Evolutionary conservation across 2,329 filamentous ascomycete species (phyloP), one percentile per base, ranked within the genome.

Genomic region (Chaetomium globosum): DNA sequence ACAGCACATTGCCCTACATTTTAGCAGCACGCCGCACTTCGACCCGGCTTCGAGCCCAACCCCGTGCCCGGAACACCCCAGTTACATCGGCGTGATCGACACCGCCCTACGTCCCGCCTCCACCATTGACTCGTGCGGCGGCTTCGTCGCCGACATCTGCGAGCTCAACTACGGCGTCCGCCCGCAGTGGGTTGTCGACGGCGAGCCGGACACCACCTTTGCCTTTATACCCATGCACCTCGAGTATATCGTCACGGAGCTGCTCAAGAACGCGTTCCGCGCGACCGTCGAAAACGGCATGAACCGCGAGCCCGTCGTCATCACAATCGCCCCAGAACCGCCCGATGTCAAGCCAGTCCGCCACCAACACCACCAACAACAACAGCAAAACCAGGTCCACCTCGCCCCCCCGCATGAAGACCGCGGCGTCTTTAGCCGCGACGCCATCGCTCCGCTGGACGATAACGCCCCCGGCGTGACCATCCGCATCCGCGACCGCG

Each of bases 221-320:
- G 93, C 94, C 23, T 95, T 96, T 74, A 89, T 99, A 9, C 95
- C 95, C 16, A 95, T 96, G 76, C 95, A 99, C 77, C 85, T 99
- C 28, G 94, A 98, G 78, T 99, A 99, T 77, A 97, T 99, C 69
- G 86, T 97, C 69, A 99, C 94, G 0, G 95, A 99, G 77, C 84
- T 99, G 1, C 84, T 99, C 65, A 99, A 99, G 78, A 99, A 99
- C 74, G 92, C 93, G 0, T 99, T 98, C 80, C 87, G 95, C 52
- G 94, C 95, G 4, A 96, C 92, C 0, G 88, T 98, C 10, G 95
- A 99, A 77, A 89, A 85, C 65, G 87, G 88, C n/a, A 88, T 86
- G 73, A 89, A 90, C 71, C 83, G 85, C 51, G 90, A 96, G 69
- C 92, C 94, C 1, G 84, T 99, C 49, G 91, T 97, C 70, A 89